Base-by-base conservation (phyloP, 2,329 filamentous ascomycete species). In the Fusarium fracticaudum region DNA sequence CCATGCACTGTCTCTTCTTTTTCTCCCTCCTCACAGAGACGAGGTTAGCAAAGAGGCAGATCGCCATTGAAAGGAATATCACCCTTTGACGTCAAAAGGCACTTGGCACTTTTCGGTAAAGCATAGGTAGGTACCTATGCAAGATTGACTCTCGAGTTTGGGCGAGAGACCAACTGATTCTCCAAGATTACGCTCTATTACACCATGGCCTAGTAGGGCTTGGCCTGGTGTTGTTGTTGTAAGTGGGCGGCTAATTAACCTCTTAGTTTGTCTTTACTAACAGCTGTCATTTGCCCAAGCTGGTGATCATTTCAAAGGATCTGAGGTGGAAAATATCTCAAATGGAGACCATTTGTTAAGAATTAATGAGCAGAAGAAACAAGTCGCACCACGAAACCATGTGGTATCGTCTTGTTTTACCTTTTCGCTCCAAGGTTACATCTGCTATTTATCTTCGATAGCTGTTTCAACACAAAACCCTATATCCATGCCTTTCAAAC, bases 201-300 rank as follows among this genome's bases (percentile, higher is more conserved):
- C 60, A 60, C 62, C 33, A 59, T 64, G 48, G 33, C 62, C 66
- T 29, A 65, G 47, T 51, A 57, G 48, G 60, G 55, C 41, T 51
- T 61, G 51, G 66, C 24, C 40, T 41, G 29, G 29, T 60, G n/a
- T 57, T 37, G 59, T 62, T 60, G 55, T 40, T 40, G 38, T 35
- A 44, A 48, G 68, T 75, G 69, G 55, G 60, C 53, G 62, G 62
- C 55, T 75, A 71, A 75, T 62, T 53, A 63, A 40, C 55, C 26
- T 24, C 31, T 71, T 66, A 66, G 67, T 54, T 54, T 44, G n/a
- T 26, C 20, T 48, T 38, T 53, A 41, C 59, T 58, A 53, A 50
- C 38, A 62, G 38, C 44, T 54, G 29, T 75, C 72, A 74, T 69
- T 74, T 72, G 60, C 58, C 48, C 37, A 60, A 53, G 58, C 45